These are phyloP conservation scores for Leccinum griseonigrum DNA, from an alignment of 1,284 basidiomycete species.

Conservation along the genomic window DNA sequence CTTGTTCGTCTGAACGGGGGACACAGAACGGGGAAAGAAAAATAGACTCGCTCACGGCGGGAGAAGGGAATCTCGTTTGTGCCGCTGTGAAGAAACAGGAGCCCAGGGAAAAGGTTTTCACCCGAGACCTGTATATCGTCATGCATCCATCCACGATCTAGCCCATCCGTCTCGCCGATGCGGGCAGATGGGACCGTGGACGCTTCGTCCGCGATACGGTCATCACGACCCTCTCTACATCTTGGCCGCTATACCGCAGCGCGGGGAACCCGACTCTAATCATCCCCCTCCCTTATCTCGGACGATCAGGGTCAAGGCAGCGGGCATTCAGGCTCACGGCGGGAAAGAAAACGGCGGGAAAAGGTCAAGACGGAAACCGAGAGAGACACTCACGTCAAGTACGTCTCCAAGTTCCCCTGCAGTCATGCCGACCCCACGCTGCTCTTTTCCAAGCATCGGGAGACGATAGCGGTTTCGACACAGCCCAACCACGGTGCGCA, in stretches of 20 bases:
- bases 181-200: constrained; percentile 10
- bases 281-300: constrained; percentile 1
- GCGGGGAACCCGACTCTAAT: constrained; percentile 6
- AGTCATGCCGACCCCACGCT: constrained; percentile 20
- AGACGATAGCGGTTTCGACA: constrained; percentile 23
- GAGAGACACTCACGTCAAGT: constrained; percentile 38
- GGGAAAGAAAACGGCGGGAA: background rate
- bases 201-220: background rate
- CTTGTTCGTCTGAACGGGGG: constrained; percentile 4
- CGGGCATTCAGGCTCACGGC: constrained; percentile 8
- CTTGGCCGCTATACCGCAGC: constrained; percentile 19
- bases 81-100: constrained; percentile 4
- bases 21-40: background rate
- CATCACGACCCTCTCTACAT: constrained; percentile 6
- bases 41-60: constrained; percentile 3
- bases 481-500: constrained; percentile 22
- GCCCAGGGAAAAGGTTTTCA: constrained; percentile 3
- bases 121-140: background rate
- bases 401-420: constrained; percentile 36
- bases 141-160: constrained; percentile 2
- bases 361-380: background rate
- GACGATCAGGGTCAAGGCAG: constrained; percentile 22
- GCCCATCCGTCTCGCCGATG: constrained; percentile 14
- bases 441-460: constrained; percentile 1
- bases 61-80: constrained; percentile 3